Conservation (phyloP, 1,139 yeast species). For the Saccharomyces hybrid region DNA sequence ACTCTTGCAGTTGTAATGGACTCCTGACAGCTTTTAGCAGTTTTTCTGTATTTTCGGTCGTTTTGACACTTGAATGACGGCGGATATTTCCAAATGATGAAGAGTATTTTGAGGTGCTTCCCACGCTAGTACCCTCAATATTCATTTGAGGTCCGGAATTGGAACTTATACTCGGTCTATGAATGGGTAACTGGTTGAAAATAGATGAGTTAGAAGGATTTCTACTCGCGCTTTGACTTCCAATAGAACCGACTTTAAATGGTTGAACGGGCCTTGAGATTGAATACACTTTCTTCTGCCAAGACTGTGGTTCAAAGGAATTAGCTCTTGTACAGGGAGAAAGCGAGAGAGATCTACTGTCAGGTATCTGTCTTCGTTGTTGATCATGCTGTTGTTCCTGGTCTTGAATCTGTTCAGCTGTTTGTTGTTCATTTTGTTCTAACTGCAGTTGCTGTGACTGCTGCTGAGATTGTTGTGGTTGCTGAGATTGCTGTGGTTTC, state of each 20-base stretch:
- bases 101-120: slow-evolving; percentile 35
- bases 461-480: not conserved
- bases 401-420: slow-evolving; percentile 7
- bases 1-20: slow-evolving; percentile 12
- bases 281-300: slow-evolving; percentile 20
- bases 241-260: slow-evolving; percentile 55
- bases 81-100: slow-evolving; percentile 36
- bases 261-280: slow-evolving; percentile 40
- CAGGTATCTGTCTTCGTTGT: slow-evolving; percentile 1
- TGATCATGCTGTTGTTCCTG: slow-evolving; percentile 1
- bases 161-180: slow-evolving; percentile 30
- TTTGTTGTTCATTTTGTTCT: too few species aligned
- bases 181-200: slow-evolving; percentile 28
- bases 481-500: not conserved
- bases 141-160: slow-evolving; percentile 13
- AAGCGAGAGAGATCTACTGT: slow-evolving; percentile 20
- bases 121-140: slow-evolving; percentile 31
- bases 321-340: slow-evolving; percentile 24
- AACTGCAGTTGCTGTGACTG: not conserved
- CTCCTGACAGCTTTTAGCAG: slow-evolving; percentile 10
- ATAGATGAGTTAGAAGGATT: slow-evolving; percentile 37
- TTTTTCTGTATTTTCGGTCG: slow-evolving; percentile 29
- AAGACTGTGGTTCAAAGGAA: slow-evolving; percentile 16
- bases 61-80: slow-evolving; percentile 34
- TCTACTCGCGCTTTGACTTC: slow-evolving; percentile 34